Evolutionary conservation across 2,329 filamentous ascomycete genomes (phyloP).

Genomic region (Colletotrichum sp.): DNA sequence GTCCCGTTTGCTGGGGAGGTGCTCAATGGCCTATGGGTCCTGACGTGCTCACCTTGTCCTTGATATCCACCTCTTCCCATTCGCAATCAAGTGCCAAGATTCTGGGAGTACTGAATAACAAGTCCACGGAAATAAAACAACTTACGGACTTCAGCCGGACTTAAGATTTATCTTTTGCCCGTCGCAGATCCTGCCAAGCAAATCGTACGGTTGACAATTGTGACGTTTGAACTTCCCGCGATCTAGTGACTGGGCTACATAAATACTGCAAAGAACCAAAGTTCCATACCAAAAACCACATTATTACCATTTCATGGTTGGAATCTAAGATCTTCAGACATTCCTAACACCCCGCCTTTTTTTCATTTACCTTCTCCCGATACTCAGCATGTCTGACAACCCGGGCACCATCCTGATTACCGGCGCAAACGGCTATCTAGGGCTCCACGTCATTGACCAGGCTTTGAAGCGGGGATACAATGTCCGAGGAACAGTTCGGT

Average conservation of each 20-base stretch:
- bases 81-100: neutral
- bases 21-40: neutral
- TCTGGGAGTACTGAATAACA: neutral
- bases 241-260: neutral
- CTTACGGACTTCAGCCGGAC: neutral
- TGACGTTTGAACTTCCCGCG: neutral
- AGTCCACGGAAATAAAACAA: neutral
- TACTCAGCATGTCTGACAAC: neutral
- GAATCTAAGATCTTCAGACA: neutral
- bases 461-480: slow-evolving; percentile 28
- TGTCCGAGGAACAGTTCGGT: slow-evolving; percentile 32
- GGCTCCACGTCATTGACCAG: slow-evolving; percentile 30
- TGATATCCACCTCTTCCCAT: neutral
- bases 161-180: neutral
- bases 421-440: slow-evolving; percentile 33
- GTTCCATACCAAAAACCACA: neutral
- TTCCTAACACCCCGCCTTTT: neutral
- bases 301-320: neutral
- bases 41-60: neutral
- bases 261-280: neutral
- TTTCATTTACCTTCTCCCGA: neutral
- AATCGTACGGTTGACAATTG: neutral
- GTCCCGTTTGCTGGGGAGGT: fast-evolving
- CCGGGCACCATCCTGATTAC: slow-evolving; percentile 23
- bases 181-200: neutral